A percentile compares a stretch with the other conserved stretches of the same genome.
Conservation (phyloP, 768 basidiomycete species). For the Rossbeevera mucosa region DNA sequence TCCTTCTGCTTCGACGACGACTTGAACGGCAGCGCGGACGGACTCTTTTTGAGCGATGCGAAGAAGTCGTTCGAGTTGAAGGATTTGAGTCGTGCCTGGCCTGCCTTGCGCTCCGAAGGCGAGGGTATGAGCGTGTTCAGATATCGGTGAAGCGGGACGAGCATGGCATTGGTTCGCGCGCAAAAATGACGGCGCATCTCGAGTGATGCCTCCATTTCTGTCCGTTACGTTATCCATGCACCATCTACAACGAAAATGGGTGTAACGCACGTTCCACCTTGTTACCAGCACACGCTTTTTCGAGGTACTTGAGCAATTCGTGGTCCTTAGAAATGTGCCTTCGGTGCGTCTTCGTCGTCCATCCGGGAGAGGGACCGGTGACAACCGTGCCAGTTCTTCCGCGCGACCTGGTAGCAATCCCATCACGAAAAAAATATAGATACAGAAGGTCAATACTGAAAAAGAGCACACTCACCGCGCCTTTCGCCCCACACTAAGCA, state of each 20-base stretch:
- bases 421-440: background rate
- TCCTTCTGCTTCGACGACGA: constrained; percentile 58
- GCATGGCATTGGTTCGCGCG: constrained; percentile 76
- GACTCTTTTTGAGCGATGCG: constrained; percentile 64
- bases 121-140: constrained; percentile 82
- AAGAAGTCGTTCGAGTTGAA: constrained; percentile 71
- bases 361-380: constrained; percentile 61
- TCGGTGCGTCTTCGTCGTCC: constrained; percentile 75
- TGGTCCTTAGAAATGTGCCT: constrained; percentile 85
- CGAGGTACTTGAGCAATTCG: constrained; percentile 64
- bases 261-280: constrained; percentile 47
- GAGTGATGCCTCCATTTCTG: constrained; percentile 61
- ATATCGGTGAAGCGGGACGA: constrained; percentile 89
- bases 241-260: background rate
- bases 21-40: constrained; percentile 71
- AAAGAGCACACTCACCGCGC: constrained; percentile 34
- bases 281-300: constrained; percentile 51
- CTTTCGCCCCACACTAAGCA: constrained; percentile 61
- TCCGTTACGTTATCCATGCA: background rate
- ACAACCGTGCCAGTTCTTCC: constrained; percentile 6
- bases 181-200: constrained; percentile 77
- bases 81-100: constrained; percentile 49
- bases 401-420: background rate
- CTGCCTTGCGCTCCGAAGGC: constrained; percentile 40
- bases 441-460: background rate